Evolutionary conservation across 2,329 filamentous ascomycete genomes (phyloP).

Genomic region (Alternaria alternata): DNA sequence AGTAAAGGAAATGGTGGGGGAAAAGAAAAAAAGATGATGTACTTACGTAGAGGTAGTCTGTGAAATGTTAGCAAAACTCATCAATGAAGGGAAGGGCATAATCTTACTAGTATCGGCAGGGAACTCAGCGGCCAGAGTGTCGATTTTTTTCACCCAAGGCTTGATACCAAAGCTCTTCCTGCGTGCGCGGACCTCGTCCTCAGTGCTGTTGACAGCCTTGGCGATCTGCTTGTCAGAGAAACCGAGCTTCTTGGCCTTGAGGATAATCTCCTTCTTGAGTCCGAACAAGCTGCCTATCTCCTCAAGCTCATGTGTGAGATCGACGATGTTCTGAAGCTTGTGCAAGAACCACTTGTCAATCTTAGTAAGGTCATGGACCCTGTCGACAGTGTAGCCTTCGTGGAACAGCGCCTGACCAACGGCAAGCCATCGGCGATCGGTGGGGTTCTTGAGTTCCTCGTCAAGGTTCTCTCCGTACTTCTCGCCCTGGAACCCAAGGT

Average conservation of each 20-base stretch:
- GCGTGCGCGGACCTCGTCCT: constrained; percentile 87
- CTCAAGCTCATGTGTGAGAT: constrained; percentile 87
- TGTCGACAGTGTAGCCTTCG: constrained; percentile 92
- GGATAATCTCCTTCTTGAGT: constrained; percentile 85
- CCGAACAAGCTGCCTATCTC: constrained; percentile 81
- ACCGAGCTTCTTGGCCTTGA: constrained; percentile 95
- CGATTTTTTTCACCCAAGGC: constrained; percentile 98
- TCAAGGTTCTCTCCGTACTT: constrained; percentile 89
- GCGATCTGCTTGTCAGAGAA: constrained; percentile 98
- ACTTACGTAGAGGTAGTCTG: no score
- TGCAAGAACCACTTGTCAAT: constrained; percentile 99
- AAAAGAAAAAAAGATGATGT: no score
- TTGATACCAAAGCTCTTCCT: constrained; percentile 87
- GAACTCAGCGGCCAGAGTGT: constrained; percentile 88
- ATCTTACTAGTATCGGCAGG: not conserved
- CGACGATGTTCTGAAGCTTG: constrained; percentile 97
- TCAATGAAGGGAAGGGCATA: no score
- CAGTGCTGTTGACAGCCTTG: constrained; percentile 80
- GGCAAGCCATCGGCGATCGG: constrained; percentile 95
- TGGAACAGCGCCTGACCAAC: constrained; percentile 98
- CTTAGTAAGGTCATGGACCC: constrained; percentile 91
- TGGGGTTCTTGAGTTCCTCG: constrained; percentile 87
- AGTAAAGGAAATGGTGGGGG: no score
- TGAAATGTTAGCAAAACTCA: no score
- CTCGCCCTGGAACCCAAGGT: constrained; percentile 92